Percentiles rank a stretch among this genome's conserved stretches.
Evolutionary conservation across 495 filamentous ascomycete species (phyloP).

Genomic region (Terfezia boudieri): DNA sequence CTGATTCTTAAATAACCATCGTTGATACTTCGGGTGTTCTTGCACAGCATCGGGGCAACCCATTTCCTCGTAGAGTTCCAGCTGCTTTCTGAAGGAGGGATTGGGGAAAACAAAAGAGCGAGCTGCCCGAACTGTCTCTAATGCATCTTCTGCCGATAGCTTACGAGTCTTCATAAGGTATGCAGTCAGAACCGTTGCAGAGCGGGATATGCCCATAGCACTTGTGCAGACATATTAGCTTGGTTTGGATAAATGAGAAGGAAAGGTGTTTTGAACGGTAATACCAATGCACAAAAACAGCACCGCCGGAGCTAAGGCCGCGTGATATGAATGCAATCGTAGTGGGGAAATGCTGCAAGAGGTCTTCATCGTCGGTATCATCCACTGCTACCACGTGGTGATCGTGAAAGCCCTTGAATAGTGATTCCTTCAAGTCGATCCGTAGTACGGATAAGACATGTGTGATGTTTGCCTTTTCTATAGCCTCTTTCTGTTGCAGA

Average conservation of each 20-base stretch:
- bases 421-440: conserved; percentile 30
- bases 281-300: conserved; percentile 57
- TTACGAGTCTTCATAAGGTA: conserved; percentile 47
- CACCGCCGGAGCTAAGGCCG: conserved; percentile 42
- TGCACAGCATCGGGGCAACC: conserved; percentile 47
- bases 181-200: conserved; percentile 60
- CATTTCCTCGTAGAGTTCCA: conserved; percentile 73
- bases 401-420: conserved; percentile 31
- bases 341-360: conserved; percentile 54
- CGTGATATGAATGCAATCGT: conserved; percentile 64
- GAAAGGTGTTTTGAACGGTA: too few species aligned
- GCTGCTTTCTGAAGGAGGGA: conserved; percentile 65
- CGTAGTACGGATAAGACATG: conserved; percentile 72
- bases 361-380: conserved; percentile 68
- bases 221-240: conserved; percentile 28
- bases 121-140: conserved; percentile 36
- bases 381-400: conserved; percentile 66
- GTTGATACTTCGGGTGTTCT: conserved; percentile 50
- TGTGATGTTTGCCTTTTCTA: conserved; percentile 55
- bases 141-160: conserved; percentile 35
- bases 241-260: neutral
- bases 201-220: conserved; percentile 91
- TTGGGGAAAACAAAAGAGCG: conserved; percentile 70
- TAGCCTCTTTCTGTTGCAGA: conserved; percentile 39
- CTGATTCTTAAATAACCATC: conserved; percentile 67